phyloP scores from a whole-genome alignment of 306 rosid species.

The Gynostemma pentaphyllum region DNA sequence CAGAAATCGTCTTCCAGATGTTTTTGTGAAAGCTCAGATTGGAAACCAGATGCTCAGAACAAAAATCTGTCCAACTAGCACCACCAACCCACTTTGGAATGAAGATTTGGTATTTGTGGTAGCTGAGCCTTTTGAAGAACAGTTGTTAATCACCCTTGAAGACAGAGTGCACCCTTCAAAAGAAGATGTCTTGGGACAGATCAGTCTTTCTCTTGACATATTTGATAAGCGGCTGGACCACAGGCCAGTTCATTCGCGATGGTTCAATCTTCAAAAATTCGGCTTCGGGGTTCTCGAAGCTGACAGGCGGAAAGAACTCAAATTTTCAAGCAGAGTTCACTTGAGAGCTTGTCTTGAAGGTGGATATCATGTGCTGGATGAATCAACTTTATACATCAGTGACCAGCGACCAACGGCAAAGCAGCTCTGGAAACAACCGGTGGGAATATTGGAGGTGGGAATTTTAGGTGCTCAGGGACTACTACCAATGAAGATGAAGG shows the following conservation, averaged over 20 bases:
- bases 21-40: conserved; percentile 70
- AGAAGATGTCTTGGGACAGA: conserved; percentile 73
- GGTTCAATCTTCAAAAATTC: conserved; percentile 83
- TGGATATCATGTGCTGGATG: conserved; percentile 93
- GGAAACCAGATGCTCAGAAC: conserved; percentile 76
- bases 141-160: conserved; percentile 50
- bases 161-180: conserved; percentile 58
- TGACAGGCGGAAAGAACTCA: conserved; percentile 77
- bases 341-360: conserved; percentile 88
- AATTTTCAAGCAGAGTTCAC: conserved; percentile 79
- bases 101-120: conserved; percentile 87
- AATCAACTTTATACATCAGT: conserved; percentile 74
- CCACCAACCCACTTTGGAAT: conserved; percentile 67
- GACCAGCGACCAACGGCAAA: conserved; percentile 88
- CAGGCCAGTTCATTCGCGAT: conserved; percentile 70
- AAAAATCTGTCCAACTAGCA: conserved; percentile 42
- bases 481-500: conserved; percentile 92
- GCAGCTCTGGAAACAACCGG: conserved; percentile 85
- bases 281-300: conserved; percentile 75
- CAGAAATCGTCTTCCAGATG: conserved; percentile 58
- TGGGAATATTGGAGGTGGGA: conserved; percentile 83
- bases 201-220: conserved; percentile 46
- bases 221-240: conserved; percentile 79
- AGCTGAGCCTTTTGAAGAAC: conserved; percentile 95
- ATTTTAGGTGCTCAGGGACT: conserved; percentile 74